Base-by-base conservation (phyloP, 176 grass and related monocot species). In the Metroxylon sagu region DNA sequence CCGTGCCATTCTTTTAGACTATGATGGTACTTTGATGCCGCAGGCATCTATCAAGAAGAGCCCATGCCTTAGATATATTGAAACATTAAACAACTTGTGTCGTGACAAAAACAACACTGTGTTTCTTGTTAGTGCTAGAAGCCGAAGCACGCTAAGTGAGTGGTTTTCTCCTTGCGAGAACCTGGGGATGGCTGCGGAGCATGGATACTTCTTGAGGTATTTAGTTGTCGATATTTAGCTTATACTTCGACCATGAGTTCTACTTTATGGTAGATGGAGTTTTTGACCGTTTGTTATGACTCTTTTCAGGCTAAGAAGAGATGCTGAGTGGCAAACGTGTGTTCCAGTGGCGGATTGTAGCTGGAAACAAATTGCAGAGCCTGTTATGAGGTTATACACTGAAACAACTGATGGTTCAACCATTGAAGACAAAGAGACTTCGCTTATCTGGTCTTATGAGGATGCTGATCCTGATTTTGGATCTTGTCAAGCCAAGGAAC, bases 191-290 rank as follows among this genome's bases (percentile, higher is more conserved):
- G 66, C 66, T 17, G 66, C 66, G 4, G 66, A 68, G 16, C 66
- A 68, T 56, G 66, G 66, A 3, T 68, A 68, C 30, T 68, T 68
- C 17, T 25, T 68, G 12, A 68, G 66, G 66, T 68, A 68, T 39
- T 18, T 48, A 64, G 5, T 49, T 16, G 10, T 50, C 23, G 17
- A 67, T 4, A 23, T 67, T 5, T 29, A 18, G 16, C 3, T 52
- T 10, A 39, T 39, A 8, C 35, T 39, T 39, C 7, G 35, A 39
- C 35, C 8, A 43, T 43, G 35, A 43, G 14, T 43, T 43, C 14
- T 43, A 14, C 35, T 43, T 43, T 14, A 43, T 43, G 10, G 14
- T 43, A 12, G 5, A 43, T 12, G 35, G 35, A 14, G 8, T 14
- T 43, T 14, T 12, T 43, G 14, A 43, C 35, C 2, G 27, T 35